Conservation (phyloP, 2,329 filamentous ascomycete genomes). For the Cytospora leucostoma region DNA sequence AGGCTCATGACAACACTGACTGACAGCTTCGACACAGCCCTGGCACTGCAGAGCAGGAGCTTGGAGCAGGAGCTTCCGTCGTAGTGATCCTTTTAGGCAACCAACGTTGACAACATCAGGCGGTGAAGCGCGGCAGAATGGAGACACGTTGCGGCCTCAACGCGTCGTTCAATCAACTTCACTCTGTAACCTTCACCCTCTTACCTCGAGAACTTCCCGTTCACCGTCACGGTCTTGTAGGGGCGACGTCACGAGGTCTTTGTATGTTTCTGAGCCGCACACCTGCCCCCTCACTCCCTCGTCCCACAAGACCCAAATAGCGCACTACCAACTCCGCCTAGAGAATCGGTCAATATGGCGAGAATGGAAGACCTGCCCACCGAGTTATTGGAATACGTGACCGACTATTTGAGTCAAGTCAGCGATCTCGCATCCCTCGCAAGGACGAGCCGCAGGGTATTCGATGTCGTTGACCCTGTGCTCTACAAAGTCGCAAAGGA, state of each 20-base stretch:
- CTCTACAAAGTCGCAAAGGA: conserved; percentile 33
- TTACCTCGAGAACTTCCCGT: neutral
- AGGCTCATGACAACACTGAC: no score
- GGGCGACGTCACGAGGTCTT: neutral
- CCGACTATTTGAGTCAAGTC: conserved; percentile 30
- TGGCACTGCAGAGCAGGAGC: no score
- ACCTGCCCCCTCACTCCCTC: no score
- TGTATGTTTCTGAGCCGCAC: neutral
- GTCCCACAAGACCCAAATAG: neutral
- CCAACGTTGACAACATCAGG: neutral
- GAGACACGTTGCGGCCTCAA: neutral
- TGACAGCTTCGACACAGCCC: no score
- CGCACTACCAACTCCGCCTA: neutral
- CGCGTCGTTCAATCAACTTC: neutral
- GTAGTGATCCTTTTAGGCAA: neutral
- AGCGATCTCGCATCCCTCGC: conserved; percentile 34
- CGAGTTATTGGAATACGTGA: conserved; percentile 34
- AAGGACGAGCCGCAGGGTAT: conserved; percentile 30
- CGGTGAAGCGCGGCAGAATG: conserved; percentile 16
- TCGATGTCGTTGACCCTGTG: conserved; percentile 30
- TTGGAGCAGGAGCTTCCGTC: no score
- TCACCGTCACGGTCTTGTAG: neutral
- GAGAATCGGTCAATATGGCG: neutral
- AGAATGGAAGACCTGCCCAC: conserved; percentile 29
- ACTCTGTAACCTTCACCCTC: neutral